phyloP scores from a whole-genome alignment of 345 rosid species.

The Litchi chinensis region DNA sequence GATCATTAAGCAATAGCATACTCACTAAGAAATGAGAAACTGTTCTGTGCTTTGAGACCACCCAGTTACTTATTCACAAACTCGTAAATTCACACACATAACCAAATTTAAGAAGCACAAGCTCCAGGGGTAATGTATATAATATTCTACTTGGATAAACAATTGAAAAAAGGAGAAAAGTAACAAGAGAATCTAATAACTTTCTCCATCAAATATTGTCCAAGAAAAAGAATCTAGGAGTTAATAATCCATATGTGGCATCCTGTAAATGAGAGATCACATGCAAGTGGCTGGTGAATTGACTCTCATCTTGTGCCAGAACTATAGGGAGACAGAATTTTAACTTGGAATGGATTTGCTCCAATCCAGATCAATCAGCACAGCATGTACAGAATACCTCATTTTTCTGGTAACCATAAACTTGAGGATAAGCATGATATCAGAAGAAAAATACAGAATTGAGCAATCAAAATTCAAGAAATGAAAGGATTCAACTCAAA shows the following conservation, averaged over 20 bases:
- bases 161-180: background rate
- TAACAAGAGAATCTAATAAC: background rate
- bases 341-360: background rate
- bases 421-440: background rate
- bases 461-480: background rate
- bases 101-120: background rate
- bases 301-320: no score
- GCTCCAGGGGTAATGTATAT: background rate
- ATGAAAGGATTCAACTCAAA: background rate
- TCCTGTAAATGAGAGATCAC: background rate
- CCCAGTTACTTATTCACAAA: background rate
- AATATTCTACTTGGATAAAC: no score
- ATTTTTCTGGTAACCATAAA: background rate
- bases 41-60: background rate
- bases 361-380: background rate
- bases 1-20: background rate
- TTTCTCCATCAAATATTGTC: background rate
- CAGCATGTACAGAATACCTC: background rate
- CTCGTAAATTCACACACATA: background rate
- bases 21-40: background rate
- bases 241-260: background rate
- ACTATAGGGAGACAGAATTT: background rate
- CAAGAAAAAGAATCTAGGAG: background rate
- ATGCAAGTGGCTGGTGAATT: background rate
- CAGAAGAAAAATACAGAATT: background rate